A percentile compares a stretch with the other conserved stretches of the same genome.
These are phyloP conservation scores for Septoria linicola DNA, from an alignment of 2,329 filamentous ascomycete species.

Conservation along the genomic window DNA sequence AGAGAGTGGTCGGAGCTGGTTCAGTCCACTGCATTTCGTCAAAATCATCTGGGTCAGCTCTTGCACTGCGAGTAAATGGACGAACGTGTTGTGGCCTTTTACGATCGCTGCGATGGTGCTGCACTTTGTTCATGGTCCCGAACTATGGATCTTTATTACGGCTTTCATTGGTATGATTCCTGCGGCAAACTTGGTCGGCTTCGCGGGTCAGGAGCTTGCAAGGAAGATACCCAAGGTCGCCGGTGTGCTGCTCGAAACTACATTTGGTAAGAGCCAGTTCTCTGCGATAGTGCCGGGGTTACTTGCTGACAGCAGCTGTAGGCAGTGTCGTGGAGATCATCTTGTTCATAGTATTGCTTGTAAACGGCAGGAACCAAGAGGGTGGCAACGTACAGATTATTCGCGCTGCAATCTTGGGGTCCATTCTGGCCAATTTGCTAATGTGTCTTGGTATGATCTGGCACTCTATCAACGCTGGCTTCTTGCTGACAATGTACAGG, in stretches of 20 bases:
- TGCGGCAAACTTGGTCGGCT: constrained; percentile 52
- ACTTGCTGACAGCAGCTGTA: too few relatives aligned
- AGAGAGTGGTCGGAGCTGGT: constrained; percentile 48
- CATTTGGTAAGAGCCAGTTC: constrained; percentile 44
- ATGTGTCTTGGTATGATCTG: constrained; percentile 65
- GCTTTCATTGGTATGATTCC: constrained; percentile 54
- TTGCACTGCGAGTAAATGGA: constrained; percentile 47
- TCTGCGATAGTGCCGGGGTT: too few relatives aligned
- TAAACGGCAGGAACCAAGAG: constrained; percentile 22
- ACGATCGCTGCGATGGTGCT: constrained; percentile 50
- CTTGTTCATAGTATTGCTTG: constrained; percentile 73
- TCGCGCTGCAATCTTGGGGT: constrained; percentile 77
- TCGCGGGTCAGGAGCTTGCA: constrained; percentile 69
- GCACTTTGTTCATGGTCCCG: constrained; percentile 41
- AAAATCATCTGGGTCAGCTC: constrained; percentile 47
- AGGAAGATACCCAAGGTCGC: constrained; percentile 73
- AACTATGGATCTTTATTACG: constrained; percentile 49
- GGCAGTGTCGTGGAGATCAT: constrained; percentile 76
- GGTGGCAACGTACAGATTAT: constrained; percentile 57
- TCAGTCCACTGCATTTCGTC: constrained; percentile 47
- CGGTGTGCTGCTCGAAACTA: constrained; percentile 56
- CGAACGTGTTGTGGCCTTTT: constrained; percentile 53
- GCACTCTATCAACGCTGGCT: too few relatives aligned
- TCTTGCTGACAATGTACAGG: constrained; percentile 19
- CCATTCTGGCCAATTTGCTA: constrained; percentile 76